A percentile compares a stretch with the other conserved stretches of the same genome.
These are phyloP conservation scores for Leccinellum rugosiceps DNA, from an alignment of 768 basidiomycete species.

Conservation along the genomic window DNA sequence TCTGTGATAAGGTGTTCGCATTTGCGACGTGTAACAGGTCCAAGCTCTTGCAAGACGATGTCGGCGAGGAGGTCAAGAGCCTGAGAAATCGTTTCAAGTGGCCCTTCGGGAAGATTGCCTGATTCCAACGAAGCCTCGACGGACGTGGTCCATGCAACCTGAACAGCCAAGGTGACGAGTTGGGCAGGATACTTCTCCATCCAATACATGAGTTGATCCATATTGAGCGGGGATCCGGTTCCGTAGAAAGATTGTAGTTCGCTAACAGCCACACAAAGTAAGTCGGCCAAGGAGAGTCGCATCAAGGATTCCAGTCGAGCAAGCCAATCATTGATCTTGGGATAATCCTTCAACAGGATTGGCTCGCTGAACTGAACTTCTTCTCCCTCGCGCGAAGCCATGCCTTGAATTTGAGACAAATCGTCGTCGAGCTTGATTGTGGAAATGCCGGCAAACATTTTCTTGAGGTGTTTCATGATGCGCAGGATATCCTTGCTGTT, in stretches of 20 bases:
- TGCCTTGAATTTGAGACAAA: slow-evolving; percentile 82
- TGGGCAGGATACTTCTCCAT: slow-evolving; percentile 95
- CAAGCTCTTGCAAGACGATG: slow-evolving; percentile 88
- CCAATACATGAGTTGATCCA: slow-evolving; percentile 79
- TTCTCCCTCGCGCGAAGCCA: slow-evolving; percentile 96
- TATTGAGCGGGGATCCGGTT: slow-evolving; percentile 52
- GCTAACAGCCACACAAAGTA: slow-evolving; percentile 74
- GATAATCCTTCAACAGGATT: slow-evolving; percentile 86
- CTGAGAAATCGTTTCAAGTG: slow-evolving; percentile 73
- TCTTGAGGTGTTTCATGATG: slow-evolving; percentile 99
- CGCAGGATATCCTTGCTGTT: slow-evolving; percentile 98
- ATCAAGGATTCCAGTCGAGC: slow-evolving; percentile 90
- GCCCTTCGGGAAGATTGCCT: slow-evolving; percentile 51
- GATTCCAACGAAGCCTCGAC: slow-evolving; percentile 71
- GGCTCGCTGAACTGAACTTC: slow-evolving; percentile 82
- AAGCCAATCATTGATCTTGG: slow-evolving; percentile 99
- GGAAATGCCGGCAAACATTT: slow-evolving; percentile 99
- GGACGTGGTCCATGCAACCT: slow-evolving; percentile 89
- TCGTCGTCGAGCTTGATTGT: slow-evolving; percentile 88
- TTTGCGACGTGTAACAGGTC: slow-evolving; percentile 90
- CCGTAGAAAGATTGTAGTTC: slow-evolving; percentile 84
- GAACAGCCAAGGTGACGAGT: slow-evolving; percentile 91
- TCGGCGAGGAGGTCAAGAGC: slow-evolving; percentile 95
- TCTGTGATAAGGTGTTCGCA: slow-evolving; percentile 99
- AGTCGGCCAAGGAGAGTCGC: slow-evolving; percentile 81